Conservation (phyloP, 495 filamentous ascomycete species). For the Tuber aestivum region DNA sequence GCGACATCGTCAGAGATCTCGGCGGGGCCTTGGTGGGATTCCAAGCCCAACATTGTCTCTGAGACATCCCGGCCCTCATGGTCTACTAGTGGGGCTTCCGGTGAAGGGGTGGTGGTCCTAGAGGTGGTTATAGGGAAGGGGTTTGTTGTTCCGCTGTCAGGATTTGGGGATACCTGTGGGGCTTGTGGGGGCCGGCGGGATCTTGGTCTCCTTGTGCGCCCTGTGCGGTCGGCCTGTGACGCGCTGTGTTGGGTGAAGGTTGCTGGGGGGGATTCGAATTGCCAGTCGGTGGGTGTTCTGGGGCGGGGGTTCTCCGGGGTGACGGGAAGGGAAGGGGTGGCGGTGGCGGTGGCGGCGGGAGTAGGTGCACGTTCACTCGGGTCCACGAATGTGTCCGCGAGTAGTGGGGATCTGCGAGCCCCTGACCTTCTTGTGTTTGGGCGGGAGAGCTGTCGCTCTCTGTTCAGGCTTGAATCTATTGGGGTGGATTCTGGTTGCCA, state of each 20-base stretch:
- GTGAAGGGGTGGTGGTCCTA: background rate
- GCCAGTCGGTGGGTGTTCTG: background rate
- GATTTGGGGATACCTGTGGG: background rate
- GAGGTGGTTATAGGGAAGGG: background rate
- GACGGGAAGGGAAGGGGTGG: background rate
- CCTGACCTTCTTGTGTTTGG: background rate
- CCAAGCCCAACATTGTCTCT: background rate
- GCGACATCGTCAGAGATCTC: background rate
- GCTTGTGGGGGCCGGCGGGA: background rate
- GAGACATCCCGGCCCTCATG: background rate
- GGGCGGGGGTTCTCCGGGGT: background rate
- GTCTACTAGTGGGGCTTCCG: background rate
- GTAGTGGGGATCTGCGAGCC: background rate
- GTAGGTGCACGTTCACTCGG: background rate
- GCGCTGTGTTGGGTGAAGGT: background rate
- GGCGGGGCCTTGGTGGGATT: background rate
- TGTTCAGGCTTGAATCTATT: background rate
- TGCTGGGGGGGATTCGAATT: background rate
- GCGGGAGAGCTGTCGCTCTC: background rate
- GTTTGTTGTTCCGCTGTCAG: background rate
- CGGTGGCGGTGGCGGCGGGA: background rate
- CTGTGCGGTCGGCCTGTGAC: background rate
- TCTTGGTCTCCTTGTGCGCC: background rate
- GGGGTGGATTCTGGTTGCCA: background rate
- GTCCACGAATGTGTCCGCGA: background rate